Evolutionary conservation across 31 red algal species (phyloP).

Genomic region (Asparagopsis taxiformis): DNA sequence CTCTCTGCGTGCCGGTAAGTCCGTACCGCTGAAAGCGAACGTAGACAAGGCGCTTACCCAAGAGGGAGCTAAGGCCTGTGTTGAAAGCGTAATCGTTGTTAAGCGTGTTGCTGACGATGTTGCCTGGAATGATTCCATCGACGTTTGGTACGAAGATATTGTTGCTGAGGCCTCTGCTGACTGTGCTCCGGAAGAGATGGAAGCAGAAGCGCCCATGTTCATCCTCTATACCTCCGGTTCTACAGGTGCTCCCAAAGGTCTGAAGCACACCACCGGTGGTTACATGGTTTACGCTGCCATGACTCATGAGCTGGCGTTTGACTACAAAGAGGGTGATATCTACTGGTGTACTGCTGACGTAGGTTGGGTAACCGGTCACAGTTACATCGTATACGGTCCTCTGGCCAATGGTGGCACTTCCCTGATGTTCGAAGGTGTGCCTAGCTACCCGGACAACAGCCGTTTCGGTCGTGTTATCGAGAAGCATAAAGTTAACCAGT

Average conservation of each 20-base stretch:
- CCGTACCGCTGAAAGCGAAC: slow-evolving; percentile 43
- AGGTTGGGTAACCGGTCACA: slow-evolving; percentile 83
- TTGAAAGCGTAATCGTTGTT: not conserved
- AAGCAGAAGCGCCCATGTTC: slow-evolving; percentile 74
- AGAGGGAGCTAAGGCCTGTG: not conserved
- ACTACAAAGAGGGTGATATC: slow-evolving; percentile 52
- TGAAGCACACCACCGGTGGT: slow-evolving; percentile 69
- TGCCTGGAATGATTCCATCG: slow-evolving; percentile 14
- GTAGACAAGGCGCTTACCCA: slow-evolving; percentile 55
- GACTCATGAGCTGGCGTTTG: slow-evolving; percentile 61
- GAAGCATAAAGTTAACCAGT: slow-evolving; percentile 45
- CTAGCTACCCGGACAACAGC: slow-evolving; percentile 63
- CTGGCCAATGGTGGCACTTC: slow-evolving; percentile 58
- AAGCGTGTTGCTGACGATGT: slow-evolving; percentile 11
- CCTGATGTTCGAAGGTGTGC: slow-evolving; percentile 71
- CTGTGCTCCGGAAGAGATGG: slow-evolving; percentile 52
- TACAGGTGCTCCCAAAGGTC: slow-evolving; percentile 68
- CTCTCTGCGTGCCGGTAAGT: slow-evolving; percentile 44
- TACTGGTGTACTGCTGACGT: slow-evolving; percentile 78
- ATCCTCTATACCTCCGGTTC: slow-evolving; percentile 72
- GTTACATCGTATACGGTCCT: slow-evolving; percentile 74
- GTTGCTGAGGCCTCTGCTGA: not conserved
- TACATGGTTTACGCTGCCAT: slow-evolving; percentile 49
- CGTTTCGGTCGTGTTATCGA: slow-evolving; percentile 70
- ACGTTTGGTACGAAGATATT: slow-evolving; percentile 27